These are phyloP conservation scores for Suhomyces prunicola DNA, from an alignment of 805 yeast genomes.

Conservation along the genomic window DNA sequence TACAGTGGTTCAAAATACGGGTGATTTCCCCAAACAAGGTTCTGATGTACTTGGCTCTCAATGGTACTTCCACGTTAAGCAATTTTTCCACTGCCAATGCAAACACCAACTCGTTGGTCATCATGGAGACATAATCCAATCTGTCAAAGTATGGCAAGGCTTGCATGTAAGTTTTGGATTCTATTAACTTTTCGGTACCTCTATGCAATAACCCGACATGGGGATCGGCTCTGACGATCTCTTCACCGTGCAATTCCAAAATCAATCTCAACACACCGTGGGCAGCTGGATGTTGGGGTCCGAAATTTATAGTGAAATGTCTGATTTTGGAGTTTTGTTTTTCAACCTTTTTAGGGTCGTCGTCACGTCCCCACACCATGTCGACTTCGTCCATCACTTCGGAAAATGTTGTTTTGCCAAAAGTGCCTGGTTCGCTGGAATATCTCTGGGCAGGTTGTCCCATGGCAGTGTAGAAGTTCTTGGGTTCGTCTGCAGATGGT, in stretches of 20 bases:
- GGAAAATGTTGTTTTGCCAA: conserved; percentile 43
- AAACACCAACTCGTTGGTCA: conserved; percentile 87
- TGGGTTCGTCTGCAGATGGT: conserved; percentile 21
- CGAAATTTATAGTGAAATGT: conserved; percentile 86
- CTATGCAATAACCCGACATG: conserved; percentile 85
- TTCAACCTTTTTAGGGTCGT: conserved; percentile 40
- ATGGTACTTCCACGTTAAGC: conserved; percentile 79
- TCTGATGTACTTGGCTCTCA: conserved; percentile 80
- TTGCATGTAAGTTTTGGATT: conserved; percentile 81
- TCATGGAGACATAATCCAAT: conserved; percentile 80
- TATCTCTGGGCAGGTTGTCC: conserved; percentile 36
- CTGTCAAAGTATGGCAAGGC: conserved; percentile 88
- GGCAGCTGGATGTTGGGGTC: conserved; percentile 95
- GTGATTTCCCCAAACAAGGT: conserved; percentile 86
- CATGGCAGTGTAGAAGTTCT: conserved; percentile 36
- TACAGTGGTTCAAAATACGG: conserved; percentile 76
- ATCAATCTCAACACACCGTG: conserved; percentile 88
- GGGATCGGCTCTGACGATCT: conserved; percentile 82
- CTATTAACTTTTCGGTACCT: conserved; percentile 87
- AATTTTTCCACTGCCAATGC: conserved; percentile 81
- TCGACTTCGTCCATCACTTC: conserved; percentile 45
- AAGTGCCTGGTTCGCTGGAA: conserved; percentile 29
- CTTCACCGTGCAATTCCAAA: conserved; percentile 85
- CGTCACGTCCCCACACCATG: conserved; percentile 43
- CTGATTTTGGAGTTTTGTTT: conserved; percentile 59